These are phyloP conservation scores for Auxenochlorella pyrenoidosa DNA, from an alignment of 139 green algal genomes.

Conservation along the genomic window DNA sequence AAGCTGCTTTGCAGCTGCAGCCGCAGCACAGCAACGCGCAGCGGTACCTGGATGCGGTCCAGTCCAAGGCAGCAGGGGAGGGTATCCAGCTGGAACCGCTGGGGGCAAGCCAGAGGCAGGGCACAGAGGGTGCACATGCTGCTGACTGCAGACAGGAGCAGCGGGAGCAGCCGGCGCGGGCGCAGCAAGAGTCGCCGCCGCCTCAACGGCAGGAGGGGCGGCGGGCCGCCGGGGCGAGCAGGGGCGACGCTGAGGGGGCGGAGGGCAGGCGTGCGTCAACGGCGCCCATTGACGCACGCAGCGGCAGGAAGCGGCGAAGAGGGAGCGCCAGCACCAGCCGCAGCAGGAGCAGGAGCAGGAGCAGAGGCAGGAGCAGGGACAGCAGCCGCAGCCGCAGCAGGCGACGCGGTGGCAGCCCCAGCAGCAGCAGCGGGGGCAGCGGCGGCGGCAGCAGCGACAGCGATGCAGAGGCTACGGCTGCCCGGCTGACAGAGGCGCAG, in stretches of 20 bases:
- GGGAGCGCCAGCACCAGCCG: conserved; percentile 13
- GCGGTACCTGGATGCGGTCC: conserved; percentile 34
- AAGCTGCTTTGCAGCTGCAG: conserved; percentile 37
- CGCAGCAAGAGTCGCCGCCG: not conserved
- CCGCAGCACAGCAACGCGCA: conserved; percentile 38
- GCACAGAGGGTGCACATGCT: not conserved
- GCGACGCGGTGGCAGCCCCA: not conserved
- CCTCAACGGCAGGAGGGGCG: not conserved
- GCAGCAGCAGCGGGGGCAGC: not conserved
- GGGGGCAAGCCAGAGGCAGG: not conserved
- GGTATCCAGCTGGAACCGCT: conserved; percentile 2
- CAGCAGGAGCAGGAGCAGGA: conserved; percentile 7
- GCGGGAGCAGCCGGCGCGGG: not conserved
- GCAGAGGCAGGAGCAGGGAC: not conserved
- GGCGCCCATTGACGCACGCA: not conserved
- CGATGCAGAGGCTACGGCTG: not conserved
- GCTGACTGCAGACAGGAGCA: not conserved
- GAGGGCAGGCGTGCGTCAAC: no score
- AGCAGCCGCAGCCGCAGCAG: not conserved
- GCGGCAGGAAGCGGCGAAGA: conserved; percentile 5
- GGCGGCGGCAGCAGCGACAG: not conserved
- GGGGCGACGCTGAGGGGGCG: not conserved
- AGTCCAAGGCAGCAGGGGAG: not conserved
- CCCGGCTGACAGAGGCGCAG: not conserved
- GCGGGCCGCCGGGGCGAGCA: no score